Evolutionary conservation across 1,139 yeast species (phyloP).

Genomic region (Spathaspora sp.): DNA sequence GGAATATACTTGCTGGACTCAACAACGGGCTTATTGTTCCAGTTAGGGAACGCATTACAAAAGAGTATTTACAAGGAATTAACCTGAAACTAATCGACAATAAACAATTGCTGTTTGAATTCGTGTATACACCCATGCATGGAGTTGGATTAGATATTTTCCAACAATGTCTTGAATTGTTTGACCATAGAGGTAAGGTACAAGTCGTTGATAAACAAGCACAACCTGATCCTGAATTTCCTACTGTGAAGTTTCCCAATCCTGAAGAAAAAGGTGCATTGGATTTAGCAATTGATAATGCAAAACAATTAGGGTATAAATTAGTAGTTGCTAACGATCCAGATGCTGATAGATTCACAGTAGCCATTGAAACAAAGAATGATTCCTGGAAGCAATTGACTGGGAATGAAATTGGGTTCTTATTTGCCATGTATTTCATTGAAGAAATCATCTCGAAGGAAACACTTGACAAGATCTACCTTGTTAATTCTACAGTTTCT

Average conservation of each 20-base stretch:
- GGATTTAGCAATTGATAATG: constrained; percentile 61
- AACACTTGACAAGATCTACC: constrained; percentile 44
- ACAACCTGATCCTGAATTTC: constrained; percentile 78
- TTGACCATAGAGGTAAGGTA: constrained; percentile 25
- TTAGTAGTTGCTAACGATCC: constrained; percentile 91
- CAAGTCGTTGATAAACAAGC: constrained; percentile 57
- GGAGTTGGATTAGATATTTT: constrained; percentile 77
- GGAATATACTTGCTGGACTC: constrained; percentile 28
- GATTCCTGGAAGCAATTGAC: constrained; percentile 75
- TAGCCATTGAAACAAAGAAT: constrained; percentile 52
- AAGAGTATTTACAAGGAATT: constrained; percentile 35
- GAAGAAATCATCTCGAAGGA: constrained; percentile 31
- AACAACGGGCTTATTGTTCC: constrained; percentile 20
- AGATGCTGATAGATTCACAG: constrained; percentile 91
- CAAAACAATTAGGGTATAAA: constrained; percentile 42
- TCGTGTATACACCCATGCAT: constrained; percentile 92
- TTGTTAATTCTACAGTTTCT: constrained; percentile 88
- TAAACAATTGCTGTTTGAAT: constrained; percentile 31
- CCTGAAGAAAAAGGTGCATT: constrained; percentile 96
- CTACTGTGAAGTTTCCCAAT: constrained; percentile 87
- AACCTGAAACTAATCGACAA: constrained; percentile 24
- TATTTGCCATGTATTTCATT: constrained; percentile 70
- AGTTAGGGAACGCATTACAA: constrained; percentile 32
- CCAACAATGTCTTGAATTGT: constrained; percentile 26
- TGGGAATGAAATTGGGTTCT: constrained; percentile 87